These are phyloP conservation scores for Globisporangium middletonii DNA, from an alignment of 352 stramenopile genomes.

Conservation along the genomic window DNA sequence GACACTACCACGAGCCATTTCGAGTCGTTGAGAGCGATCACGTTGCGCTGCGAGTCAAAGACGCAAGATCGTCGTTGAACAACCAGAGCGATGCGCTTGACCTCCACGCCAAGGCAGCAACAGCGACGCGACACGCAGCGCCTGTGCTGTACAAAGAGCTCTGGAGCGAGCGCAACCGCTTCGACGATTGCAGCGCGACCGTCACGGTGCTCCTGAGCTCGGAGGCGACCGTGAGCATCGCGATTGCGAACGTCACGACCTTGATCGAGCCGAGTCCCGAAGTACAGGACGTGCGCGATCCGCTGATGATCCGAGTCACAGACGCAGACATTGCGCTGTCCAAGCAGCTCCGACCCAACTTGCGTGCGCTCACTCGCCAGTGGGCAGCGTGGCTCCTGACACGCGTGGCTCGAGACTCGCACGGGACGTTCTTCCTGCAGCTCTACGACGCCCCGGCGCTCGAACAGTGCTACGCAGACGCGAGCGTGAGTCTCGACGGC, in stretches of 20 bases:
- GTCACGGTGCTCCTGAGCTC: conserved; percentile 38
- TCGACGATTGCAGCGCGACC: conserved; percentile 2
- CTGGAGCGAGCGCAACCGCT: conserved; percentile 24
- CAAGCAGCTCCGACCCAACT: conserved; percentile 20
- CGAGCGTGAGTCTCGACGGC: conserved; percentile 9
- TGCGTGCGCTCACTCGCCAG: conserved; percentile 25
- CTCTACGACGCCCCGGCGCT: conserved; percentile 13
- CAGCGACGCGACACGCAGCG: neutral
- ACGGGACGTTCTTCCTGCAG: conserved; percentile 20
- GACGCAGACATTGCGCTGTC: conserved; percentile 18
- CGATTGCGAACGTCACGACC: neutral
- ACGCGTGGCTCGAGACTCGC: conserved; percentile 19
- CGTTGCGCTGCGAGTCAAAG: neutral
- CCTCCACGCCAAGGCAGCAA: no score
- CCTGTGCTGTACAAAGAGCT: conserved; percentile 37
- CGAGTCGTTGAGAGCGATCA: conserved; percentile 1
- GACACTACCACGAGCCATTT: conserved; percentile 18
- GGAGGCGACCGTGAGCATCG: conserved; percentile 21
- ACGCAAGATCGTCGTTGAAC: neutral
- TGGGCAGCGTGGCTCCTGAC: conserved; percentile 36
- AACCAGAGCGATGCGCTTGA: neutral
- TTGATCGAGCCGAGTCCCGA: neutral
- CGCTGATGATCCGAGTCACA: conserved; percentile 11
- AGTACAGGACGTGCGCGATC: neutral
- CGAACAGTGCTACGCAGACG: conserved; percentile 17